Evolutionary conservation across 805 yeast species (phyloP).

Genomic region (Sugiyamaella marilandica): DNA sequence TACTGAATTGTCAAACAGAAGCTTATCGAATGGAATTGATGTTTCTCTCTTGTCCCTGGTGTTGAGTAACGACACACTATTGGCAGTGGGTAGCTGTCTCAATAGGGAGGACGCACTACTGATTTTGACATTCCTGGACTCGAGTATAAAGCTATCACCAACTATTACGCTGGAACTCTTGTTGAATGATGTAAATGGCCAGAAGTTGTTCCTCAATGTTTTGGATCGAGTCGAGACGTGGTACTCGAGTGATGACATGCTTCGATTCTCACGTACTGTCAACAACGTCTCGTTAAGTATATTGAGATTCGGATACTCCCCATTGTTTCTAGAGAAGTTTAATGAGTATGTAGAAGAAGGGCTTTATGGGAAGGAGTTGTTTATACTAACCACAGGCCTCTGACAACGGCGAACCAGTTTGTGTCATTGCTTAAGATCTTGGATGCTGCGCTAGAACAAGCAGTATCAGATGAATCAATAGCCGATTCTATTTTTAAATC

Average conservation of each 20-base stretch:
- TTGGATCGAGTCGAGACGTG: conserved; percentile 5
- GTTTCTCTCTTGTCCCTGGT: background rate
- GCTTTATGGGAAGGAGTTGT: background rate
- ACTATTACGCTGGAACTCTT: background rate
- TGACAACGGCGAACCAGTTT: conserved; percentile 3
- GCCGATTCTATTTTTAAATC: background rate
- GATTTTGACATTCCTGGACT: background rate
- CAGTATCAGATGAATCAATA: background rate
- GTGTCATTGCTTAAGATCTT: conserved; percentile 17
- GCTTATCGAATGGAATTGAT: background rate
- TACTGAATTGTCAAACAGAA: background rate
- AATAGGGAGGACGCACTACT: background rate
- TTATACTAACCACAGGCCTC: background rate
- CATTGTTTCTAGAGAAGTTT: background rate
- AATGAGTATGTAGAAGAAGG: background rate
- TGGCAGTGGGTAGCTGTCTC: background rate
- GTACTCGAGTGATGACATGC: conserved; percentile 12
- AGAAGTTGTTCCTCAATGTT: background rate
- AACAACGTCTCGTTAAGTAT: background rate
- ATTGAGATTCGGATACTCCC: conserved; percentile 1
- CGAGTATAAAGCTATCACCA: background rate
- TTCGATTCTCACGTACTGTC: background rate
- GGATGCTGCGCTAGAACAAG: conserved; percentile 16
- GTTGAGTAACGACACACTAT: background rate
- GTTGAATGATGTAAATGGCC: conserved; percentile 8